Evolutionary conservation across 768 basidiomycete species (phyloP).

Genomic region (Jaapia argillacea): DNA sequence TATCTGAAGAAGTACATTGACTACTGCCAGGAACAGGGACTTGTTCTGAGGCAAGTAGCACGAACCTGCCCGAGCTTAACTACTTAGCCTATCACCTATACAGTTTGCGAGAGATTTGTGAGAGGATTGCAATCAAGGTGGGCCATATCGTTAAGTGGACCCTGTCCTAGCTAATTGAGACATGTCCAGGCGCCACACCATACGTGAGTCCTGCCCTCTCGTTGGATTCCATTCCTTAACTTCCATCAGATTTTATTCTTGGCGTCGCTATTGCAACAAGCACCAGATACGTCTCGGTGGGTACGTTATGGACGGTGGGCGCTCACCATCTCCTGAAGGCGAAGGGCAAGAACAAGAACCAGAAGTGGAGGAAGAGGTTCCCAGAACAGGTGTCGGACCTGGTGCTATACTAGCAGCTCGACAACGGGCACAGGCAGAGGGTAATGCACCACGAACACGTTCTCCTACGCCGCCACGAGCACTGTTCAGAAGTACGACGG

Average conservation of each 20-base stretch:
- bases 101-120: slow-evolving; percentile 77
- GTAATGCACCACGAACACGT: slow-evolving; percentile 36
- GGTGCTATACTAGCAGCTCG: slow-evolving; percentile 35
- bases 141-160: too few relatives aligned
- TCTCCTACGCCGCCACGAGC: slow-evolving; percentile 79
- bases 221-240: not conserved
- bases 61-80: not conserved
- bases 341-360: slow-evolving; percentile 30
- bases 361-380: slow-evolving; percentile 5
- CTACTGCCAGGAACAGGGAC: slow-evolving; percentile 81
- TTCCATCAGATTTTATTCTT: slow-evolving; percentile 66
- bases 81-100: slow-evolving; percentile 2
- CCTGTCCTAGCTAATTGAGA: too few relatives aligned
- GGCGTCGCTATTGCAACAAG: slow-evolving; percentile 89
- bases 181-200: slow-evolving; percentile 81
- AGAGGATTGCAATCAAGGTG: slow-evolving; percentile 77
- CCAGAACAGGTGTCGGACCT: slow-evolving; percentile 21
- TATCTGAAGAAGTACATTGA: slow-evolving; percentile 87
- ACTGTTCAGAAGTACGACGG: slow-evolving; percentile 75
- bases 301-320: slow-evolving; percentile 64
- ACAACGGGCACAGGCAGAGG: slow-evolving; percentile 28
- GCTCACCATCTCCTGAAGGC: slow-evolving; percentile 33
- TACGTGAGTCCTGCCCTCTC: slow-evolving; percentile 42
- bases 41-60: slow-evolving; percentile 56
- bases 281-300: slow-evolving; percentile 86